phyloP scores from a whole-genome alignment of 1,284 basidiomycete species.

The Heterobasidion occidentale region DNA sequence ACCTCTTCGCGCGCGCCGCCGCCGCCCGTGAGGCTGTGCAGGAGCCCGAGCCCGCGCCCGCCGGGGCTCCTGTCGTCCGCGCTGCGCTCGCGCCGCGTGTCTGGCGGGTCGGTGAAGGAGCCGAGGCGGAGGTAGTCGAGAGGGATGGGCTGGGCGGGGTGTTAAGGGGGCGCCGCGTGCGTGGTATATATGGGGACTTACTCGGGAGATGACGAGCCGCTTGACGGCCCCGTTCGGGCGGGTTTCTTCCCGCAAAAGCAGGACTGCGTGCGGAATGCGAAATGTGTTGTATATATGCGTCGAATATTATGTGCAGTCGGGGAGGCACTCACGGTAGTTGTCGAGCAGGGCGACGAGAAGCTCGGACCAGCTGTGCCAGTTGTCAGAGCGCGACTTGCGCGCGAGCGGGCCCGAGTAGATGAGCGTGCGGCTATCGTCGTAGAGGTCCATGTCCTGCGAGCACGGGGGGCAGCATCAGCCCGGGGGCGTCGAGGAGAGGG shows the following conservation, averaged over 20 bases:
- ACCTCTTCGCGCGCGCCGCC: constrained; percentile 36
- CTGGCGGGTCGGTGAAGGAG: constrained; percentile 47
- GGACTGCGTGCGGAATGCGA: constrained; percentile 29
- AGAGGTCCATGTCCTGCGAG: constrained; percentile 68
- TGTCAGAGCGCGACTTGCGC: constrained; percentile 47
- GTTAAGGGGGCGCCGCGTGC: neutral
- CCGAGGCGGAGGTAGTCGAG: constrained; percentile 68
- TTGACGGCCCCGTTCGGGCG: constrained; percentile 37
- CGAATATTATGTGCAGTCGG: neutral
- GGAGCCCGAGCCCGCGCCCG: constrained; percentile 40
- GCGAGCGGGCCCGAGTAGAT: constrained; percentile 54
- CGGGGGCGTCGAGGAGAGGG: too few relatives aligned
- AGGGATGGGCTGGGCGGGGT: constrained; percentile 53
- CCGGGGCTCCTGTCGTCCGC: constrained; percentile 1
- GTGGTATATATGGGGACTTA: constrained; percentile 24
- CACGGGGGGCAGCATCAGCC: too few relatives aligned
- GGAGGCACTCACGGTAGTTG: constrained; percentile 50
- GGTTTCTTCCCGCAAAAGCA: constrained; percentile 55
- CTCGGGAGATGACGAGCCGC: constrained; percentile 55
- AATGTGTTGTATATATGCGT: constrained; percentile 3
- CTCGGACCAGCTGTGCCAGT: constrained; percentile 60
- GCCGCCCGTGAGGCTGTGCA: constrained; percentile 42
- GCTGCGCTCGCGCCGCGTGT: constrained; percentile 47
- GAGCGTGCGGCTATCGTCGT: constrained; percentile 64
- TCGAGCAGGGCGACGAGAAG: constrained; percentile 64